Evolutionary conservation across 2,329 filamentous ascomycete genomes (phyloP).

Genomic region (Xylaria digitata): DNA sequence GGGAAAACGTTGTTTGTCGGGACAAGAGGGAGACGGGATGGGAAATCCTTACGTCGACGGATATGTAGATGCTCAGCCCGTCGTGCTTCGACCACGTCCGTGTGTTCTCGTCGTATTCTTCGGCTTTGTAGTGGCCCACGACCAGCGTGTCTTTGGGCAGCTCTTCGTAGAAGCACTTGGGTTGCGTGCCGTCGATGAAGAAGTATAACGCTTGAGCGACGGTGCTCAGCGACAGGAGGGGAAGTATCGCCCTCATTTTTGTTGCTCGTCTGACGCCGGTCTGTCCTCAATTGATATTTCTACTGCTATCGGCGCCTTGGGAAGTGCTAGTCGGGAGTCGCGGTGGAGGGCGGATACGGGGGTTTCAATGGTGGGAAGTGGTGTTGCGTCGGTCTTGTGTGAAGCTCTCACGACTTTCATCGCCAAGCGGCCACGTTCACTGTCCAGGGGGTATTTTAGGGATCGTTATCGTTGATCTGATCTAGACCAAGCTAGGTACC

Average conservation of each 20-base stretch:
- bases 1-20: not conserved
- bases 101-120: slow-evolving; percentile 80
- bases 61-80: slow-evolving; percentile 86
- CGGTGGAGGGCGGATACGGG: slow-evolving; percentile 11
- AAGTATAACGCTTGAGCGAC: slow-evolving; percentile 89
- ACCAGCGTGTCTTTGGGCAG: slow-evolving; percentile 97
- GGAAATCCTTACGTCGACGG: slow-evolving; percentile 75
- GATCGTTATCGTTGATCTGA: slow-evolving; percentile 20
- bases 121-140: slow-evolving; percentile 88
- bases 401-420: slow-evolving; percentile 34
- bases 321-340: slow-evolving; percentile 18
- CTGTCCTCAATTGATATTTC: slow-evolving; percentile 35
- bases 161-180: slow-evolving; percentile 99
- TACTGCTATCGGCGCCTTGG: not conserved
- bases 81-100: slow-evolving; percentile 78
- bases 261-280: slow-evolving; percentile 28
- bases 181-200: slow-evolving; percentile 85
- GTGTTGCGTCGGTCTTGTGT: slow-evolving; percentile 25
- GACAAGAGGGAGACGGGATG: not conserved
- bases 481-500: no score
- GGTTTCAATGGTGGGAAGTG: not conserved
- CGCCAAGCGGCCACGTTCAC: slow-evolving; percentile 39
- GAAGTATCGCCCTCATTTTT: slow-evolving; percentile 69
- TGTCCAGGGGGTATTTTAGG: slow-evolving; percentile 19
- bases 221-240: slow-evolving; percentile 73